A percentile compares a stretch with the other conserved stretches of the same genome.
These are phyloP conservation scores for Aspergillus sp. DNA, from an alignment of 2,329 filamentous ascomycete species.

Conservation along the genomic window DNA sequence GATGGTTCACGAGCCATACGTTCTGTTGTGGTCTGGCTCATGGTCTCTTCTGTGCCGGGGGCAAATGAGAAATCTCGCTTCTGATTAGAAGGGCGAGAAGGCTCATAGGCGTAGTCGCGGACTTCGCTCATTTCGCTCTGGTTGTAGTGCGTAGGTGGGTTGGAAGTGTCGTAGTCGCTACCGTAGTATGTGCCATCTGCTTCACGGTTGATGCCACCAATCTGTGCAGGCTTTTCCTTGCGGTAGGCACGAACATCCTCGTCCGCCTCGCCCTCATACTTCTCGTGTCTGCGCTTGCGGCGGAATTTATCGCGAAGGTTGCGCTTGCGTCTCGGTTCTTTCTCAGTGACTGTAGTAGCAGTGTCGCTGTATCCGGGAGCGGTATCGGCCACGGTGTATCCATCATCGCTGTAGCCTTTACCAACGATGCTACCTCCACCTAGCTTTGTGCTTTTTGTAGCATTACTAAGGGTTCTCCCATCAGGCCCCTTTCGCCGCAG, in stretches of 20 bases:
- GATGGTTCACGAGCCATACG: conserved; percentile 28
- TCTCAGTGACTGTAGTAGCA: conserved; percentile 44
- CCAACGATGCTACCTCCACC: conserved; percentile 78
- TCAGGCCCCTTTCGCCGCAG: conserved; percentile 85
- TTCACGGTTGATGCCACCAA: conserved; percentile 84
- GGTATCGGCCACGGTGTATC: conserved; percentile 48
- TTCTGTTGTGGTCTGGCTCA: conserved; percentile 40
- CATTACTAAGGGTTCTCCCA: conserved; percentile 79
- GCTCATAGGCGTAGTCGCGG: conserved; percentile 41
- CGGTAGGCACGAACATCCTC: conserved; percentile 79
- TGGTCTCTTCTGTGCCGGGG: conserved; percentile 47
- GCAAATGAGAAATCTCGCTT: conserved; percentile 51
- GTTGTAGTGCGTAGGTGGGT: conserved; percentile 55
- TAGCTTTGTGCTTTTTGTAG: conserved; percentile 76
- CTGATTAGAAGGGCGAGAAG: conserved; percentile 19
- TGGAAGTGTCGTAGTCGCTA: conserved; percentile 66
- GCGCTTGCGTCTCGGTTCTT: conserved; percentile 30
- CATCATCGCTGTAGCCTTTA: conserved; percentile 65
- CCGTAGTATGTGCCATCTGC: conserved; percentile 83
- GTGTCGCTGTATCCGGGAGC: conserved; percentile 37
- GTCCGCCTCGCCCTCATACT: conserved; percentile 62
- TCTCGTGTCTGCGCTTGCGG: conserved; percentile 44
- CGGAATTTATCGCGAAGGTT: conserved; percentile 42
- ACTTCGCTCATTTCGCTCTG: conserved; percentile 50
- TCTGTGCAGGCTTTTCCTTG: conserved; percentile 78